Evolutionary conservation across 768 basidiomycete species (phyloP), one percentile per base, ranked within the genome.

Genomic region (Roridomyces roridus): DNA sequence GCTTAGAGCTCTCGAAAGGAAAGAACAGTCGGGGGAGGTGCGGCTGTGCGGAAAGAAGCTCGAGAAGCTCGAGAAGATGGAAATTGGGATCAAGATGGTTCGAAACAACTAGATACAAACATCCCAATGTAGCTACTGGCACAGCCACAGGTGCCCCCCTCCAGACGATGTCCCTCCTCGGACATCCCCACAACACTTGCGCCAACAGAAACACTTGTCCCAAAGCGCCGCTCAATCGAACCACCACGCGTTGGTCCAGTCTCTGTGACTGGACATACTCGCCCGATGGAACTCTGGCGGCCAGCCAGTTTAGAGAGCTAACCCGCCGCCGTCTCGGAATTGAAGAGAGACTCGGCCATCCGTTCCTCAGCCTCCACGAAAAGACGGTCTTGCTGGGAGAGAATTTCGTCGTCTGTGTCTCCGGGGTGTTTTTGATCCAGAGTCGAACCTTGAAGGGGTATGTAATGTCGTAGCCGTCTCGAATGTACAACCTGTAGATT

Each of bases 231-330:
- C 57, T 24, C 24, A 59, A 59, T 59, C 51, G 51, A 54, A 53
- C 57, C 57, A 44, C 57, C 57, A 60, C 48, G 59, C 59, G 11
- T 24, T 34, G 54, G 41, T 17, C n/a, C 25, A 40, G 41, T 41
- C 18, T 8, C 52, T 56, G 45, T 56, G 26, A 50, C 40, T 34
- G 54, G 12, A 5, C 51, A 35, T 59, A 54, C 21, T 43, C 17
- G 57, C 57, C 57, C 57, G 51, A 37, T 46, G 44, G 49, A 57
- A 51, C 56, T 57, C 56, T 51, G 35, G 39, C 58, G 44, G 58
- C 58, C 58, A 26, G 46, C 58, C 41, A 54, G 58, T 60, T 60
- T 60, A 60, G 58, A 50, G 43, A 23, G 58, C n/a, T n/a, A n/a
- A n/a, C n/a, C 45, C 28, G 25, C 10, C 12, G 28, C 25, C 28